These are phyloP conservation scores for Aegle marmelos DNA, from an alignment of 345 rosid species.

Conservation along the genomic window DNA sequence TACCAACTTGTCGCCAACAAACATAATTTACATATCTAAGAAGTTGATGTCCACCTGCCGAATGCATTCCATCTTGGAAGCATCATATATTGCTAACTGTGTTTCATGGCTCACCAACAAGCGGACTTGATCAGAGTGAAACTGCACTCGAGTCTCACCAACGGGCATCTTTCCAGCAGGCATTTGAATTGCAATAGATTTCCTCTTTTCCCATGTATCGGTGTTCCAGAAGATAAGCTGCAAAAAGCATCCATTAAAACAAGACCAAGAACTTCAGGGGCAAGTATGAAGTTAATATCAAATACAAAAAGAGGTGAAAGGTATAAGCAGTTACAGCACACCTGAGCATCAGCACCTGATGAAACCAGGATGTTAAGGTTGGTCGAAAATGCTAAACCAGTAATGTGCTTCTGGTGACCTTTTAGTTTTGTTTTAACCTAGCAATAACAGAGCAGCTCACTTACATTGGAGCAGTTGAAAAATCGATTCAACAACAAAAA, in stretches of 20 bases:
- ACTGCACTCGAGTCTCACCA: constrained; percentile 69
- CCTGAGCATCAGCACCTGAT: constrained; percentile 93
- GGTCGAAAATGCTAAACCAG: constrained; percentile 76
- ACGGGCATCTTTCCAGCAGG: constrained; percentile 57
- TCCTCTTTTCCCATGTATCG: constrained; percentile 77
- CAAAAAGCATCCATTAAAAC: neutral
- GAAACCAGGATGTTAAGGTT: constrained; percentile 62
- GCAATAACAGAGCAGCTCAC: constrained; percentile 1
- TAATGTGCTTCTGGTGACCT: constrained; percentile 74
- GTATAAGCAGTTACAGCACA: constrained; percentile 17
- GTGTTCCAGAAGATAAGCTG: constrained; percentile 71
- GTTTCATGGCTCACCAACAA: constrained; percentile 72
- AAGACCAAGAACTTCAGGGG: neutral
- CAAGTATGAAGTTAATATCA: neutral
- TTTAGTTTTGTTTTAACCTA: constrained; percentile 72
- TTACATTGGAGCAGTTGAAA: neutral
- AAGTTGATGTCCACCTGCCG: constrained; percentile 45
- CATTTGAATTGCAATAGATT: constrained; percentile 43
- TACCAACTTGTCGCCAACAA: neutral
- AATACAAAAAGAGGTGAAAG: neutral
- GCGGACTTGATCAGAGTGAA: constrained; percentile 64
- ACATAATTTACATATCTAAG: neutral
- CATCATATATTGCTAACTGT: constrained; percentile 68
- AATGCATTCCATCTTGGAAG: constrained; percentile 62
- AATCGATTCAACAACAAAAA: neutral